A percentile compares a stretch with the other conserved stretches of the same genome.
Evolutionary conservation across 2,329 filamentous ascomycete genomes (phyloP).

Genomic region (Cercospora brassicicola): DNA sequence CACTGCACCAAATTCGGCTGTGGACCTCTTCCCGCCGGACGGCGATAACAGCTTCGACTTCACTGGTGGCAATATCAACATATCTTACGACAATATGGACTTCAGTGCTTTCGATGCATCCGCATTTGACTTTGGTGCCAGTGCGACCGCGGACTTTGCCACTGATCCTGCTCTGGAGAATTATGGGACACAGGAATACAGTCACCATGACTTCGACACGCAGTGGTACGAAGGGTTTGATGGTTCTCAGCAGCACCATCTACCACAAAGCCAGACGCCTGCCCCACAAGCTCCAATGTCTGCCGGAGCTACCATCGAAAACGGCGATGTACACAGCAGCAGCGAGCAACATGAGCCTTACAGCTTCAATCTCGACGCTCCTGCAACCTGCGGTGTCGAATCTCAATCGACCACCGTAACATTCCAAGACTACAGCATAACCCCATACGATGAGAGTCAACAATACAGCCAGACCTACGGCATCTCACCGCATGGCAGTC

Average conservation of each 20-base stretch:
- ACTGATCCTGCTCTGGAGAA: constrained; percentile 31
- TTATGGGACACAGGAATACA: constrained; percentile 11
- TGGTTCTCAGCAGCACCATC: background rate
- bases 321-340: background rate
- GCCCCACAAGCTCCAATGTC: constrained; percentile 11
- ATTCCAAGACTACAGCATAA: background rate
- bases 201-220: constrained; percentile 10
- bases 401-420: background rate
- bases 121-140: constrained; percentile 34
- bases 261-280: background rate
- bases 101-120: constrained; percentile 34
- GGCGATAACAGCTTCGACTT: constrained; percentile 44
- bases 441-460: background rate
- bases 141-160: constrained; percentile 19
- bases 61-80: constrained; percentile 42
- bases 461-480: background rate
- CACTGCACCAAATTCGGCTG: constrained; percentile 21
- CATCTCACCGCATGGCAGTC: background rate
- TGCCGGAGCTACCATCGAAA: constrained; percentile 3
- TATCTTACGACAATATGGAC: constrained; percentile 41
- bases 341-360: background rate
- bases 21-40: constrained; percentile 23
- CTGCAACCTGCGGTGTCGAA: background rate
- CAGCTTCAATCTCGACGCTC: background rate
- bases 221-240: constrained; percentile 10